Evolutionary conservation across 495 filamentous ascomycete genomes (phyloP), one percentile per base, ranked within the genome.

Genomic region (Podospora didyma): DNA sequence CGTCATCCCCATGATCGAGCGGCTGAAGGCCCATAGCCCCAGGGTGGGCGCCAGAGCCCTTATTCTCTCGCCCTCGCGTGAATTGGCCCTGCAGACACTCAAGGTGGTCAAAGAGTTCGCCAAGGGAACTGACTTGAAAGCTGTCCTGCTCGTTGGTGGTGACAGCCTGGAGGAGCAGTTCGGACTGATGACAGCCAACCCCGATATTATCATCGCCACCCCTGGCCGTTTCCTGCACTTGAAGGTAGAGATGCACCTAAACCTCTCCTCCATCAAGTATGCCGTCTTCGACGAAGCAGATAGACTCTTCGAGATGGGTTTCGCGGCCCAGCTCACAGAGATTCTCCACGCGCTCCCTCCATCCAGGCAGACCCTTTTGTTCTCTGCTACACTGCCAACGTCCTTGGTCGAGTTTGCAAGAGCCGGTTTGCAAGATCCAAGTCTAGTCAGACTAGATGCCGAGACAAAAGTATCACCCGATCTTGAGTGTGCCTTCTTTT

Each of bases 261-360:
- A 96, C 65, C 75, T 98, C 28, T 88, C 85, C 2, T 93, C 88
- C 11, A 85, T 97, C 50, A 77, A 81, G 46, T 98, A 97, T 64
- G 89, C 95, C 23, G 94, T 97, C 28, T 97, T 98, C 46, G 94
- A 98, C 69, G 94, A 98, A 67, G 94, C 94, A 14, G 94, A 98
- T 77, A 80, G 94, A 47, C 77, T 98, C 2, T 98, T 97, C 72
- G 94, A 98, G 72, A 96, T 97, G 90, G 94, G 94, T 57, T 98
- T 98, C 69, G 90, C 90, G 17, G 84, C 88, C 7, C 95, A 98
- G 67, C 78, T 98, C 46, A 87, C 87, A 2, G 95, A 98, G 71
- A 97, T 98, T 79, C 72, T 97, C 45, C 85, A 96, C 68, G 86
- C 90, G 2, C 77, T 98, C 35, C 94, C 94, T 7, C 69, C 84